Evolutionary conservation across 2,329 filamentous ascomycete genomes (phyloP), one percentile per base, ranked within the genome.

Genomic region (Fusarium globosum): DNA sequence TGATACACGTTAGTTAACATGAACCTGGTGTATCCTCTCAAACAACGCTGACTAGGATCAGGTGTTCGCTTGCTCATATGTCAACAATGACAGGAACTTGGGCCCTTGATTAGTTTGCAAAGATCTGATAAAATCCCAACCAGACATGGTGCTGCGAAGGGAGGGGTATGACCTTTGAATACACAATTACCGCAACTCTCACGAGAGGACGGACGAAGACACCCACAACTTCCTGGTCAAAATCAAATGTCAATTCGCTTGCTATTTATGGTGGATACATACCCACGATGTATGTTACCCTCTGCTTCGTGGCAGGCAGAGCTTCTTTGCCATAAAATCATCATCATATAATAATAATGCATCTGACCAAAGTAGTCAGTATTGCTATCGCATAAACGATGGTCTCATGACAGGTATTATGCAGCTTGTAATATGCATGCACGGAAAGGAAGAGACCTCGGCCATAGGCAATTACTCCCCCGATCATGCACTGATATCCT

Each of bases 61-160:
- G 51, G 45, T 41, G n/a, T 46, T 51, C 36, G 36, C 26, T 52
- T 65, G 46, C 45, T 69, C 67, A 64, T 45, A 41, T 59, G 55
- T 65, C 67, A 68, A 68, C 36, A 71, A 68, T 57, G 66, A 48
- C 49, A 65, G 55, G 36, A 41, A 49, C 55, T 58, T 58, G 41
- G 43, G 43, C 23, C 41, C 55, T 57, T 51, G 45, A 28, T 52
- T 63, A 45, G 38, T 59, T 58, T 61, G 33, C 60, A 39, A 71
- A 60, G 67, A 70, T 68, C 62, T 60, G 57, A 67, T 71, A 73
- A 69, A 57, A 61, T 55, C 38, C 53, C 49, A 45, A 43, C 23
- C 46, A 55, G 42, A 71, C 39, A 48, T 46, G 43, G 43, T 43
- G 42, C 60, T 58, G 59, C 51, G 58, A 61, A 26, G 41, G 33